Conservation (phyloP, 2,329 filamentous ascomycete species). For the Didymella pomorum region DNA sequence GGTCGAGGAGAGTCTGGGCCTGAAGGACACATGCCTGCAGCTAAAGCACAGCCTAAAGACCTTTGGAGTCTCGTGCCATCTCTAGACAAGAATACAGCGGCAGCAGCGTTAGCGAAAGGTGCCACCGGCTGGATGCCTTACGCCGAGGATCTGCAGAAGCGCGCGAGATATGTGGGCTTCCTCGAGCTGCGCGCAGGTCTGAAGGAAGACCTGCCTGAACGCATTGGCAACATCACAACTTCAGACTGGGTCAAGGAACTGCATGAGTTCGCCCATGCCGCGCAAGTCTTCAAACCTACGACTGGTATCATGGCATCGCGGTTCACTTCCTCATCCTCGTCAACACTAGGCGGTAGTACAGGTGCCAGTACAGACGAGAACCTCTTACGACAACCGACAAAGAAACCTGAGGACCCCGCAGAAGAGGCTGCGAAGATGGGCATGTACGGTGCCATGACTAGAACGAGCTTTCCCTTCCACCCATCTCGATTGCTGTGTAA, state of each 20-base stretch:
- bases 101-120: slow-evolving; percentile 57
- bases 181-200: slow-evolving; percentile 76
- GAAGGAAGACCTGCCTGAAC: slow-evolving; percentile 65
- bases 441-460: slow-evolving; percentile 92
- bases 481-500: slow-evolving; percentile 91
- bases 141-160: slow-evolving; percentile 79
- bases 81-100: slow-evolving; percentile 53
- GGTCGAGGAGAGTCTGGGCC: slow-evolving; percentile 77
- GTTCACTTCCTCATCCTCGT: slow-evolving; percentile 75
- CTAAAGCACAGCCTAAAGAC: slow-evolving; percentile 66
- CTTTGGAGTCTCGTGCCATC: slow-evolving; percentile 58
- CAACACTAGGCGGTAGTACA: slow-evolving; percentile 36
- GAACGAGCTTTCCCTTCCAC: slow-evolving; percentile 74
- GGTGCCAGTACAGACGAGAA: slow-evolving; percentile 40
- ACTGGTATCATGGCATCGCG: slow-evolving; percentile 91
- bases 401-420: slow-evolving; percentile 76
- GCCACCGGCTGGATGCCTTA: slow-evolving; percentile 80
- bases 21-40: slow-evolving; percentile 69
- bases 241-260: slow-evolving; percentile 85
- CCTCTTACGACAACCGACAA: slow-evolving; percentile 57
- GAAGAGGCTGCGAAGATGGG: slow-evolving; percentile 86
- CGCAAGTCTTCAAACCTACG: slow-evolving; percentile 87
- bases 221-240: slow-evolving; percentile 59
- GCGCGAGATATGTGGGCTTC: slow-evolving; percentile 80
- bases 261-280: slow-evolving; percentile 76